Evolutionary conservation across 2,329 filamentous ascomycete genomes (phyloP), one percentile per base, ranked within the genome.

Genomic region (Colletotrichum sp.): DNA sequence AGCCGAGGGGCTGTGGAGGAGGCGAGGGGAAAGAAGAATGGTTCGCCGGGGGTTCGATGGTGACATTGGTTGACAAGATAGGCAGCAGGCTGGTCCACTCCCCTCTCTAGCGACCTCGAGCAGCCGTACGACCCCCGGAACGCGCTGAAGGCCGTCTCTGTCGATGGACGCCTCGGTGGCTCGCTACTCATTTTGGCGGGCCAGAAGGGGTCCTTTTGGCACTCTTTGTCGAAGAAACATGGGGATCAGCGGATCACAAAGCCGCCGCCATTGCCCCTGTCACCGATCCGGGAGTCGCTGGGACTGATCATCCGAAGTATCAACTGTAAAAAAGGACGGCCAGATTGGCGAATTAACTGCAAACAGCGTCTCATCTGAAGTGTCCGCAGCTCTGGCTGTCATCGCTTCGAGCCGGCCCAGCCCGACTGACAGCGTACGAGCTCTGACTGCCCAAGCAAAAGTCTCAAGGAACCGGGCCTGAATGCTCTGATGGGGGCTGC

Each of bases 1-100:
- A 66, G 74, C 55, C 72, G 74, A 67, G 74, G 64, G 74, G 72
- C 74, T 75, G 67, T 74, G 71, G 71, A 75, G 65, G 71, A 71
- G 66, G 71, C 71, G 72, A 76, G 43, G 52, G 52, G 43, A 36
- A 36, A 74, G 71, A 67, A 76, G 74, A 71, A 71, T 74, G 74
- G 74, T 71, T 68, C 66, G 74, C 66, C 69, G 73, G 69, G 73
- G 55, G 30, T 61, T 36, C 26, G 67, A 58, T 63, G 57, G 73
- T 75, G 70, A 68, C 69, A 68, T 68, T 72, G 69, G 55, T 34
- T 38, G 68, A 63, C 70, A 64, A 58, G 32, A 21, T 12, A 36
- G 34, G n/a, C 48, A 38, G 30, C 7, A 30, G 18, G 38, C 52
- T 67, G 69, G 64, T 57, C 73, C 73, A 72, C 69, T 60, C 48